These are phyloP conservation scores for Puccinia hordei DNA, from an alignment of 1,284 basidiomycete genomes.

Conservation along the genomic window DNA sequence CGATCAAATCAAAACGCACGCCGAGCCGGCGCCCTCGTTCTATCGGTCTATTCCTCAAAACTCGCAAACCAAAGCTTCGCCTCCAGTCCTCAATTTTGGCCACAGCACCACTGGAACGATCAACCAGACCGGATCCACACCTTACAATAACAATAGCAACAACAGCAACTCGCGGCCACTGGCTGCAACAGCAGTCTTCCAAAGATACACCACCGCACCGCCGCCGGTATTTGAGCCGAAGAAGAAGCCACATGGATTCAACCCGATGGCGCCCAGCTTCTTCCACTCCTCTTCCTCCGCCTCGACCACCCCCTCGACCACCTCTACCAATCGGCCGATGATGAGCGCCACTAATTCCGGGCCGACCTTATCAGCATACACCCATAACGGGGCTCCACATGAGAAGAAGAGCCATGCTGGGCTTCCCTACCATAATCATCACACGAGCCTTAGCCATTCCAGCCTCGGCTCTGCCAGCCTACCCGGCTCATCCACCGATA, in stretches of 20 bases:
- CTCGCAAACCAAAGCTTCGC: neutral
- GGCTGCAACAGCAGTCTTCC: conserved; percentile 18
- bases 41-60: conserved; percentile 6
- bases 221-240: conserved; percentile 44
- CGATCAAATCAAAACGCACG: neutral
- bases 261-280: conserved; percentile 46
- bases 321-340: conserved; percentile 10
- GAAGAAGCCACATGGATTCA: conserved; percentile 33
- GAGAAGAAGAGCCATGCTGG: conserved; percentile 14
- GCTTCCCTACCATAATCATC: conserved; percentile 16
- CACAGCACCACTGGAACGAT: neutral
- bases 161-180: neutral
- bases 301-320: neutral
- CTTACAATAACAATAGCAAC: neutral
- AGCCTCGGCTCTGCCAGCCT: neutral
- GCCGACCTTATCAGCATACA: neutral
- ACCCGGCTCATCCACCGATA: neutral
- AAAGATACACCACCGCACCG: conserved; percentile 24
- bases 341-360: neutral
- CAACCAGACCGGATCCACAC: conserved; percentile 2
- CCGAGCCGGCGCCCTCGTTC: neutral
- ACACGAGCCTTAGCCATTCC: conserved; percentile 2
- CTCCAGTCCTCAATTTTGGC: conserved; percentile 10
- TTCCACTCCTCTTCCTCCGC: conserved; percentile 20
- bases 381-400: neutral